A percentile compares a stretch with the other conserved stretches of the same genome.
Conservation (phyloP, 441 rosid genomes). For the Erodium texanum region DNA sequence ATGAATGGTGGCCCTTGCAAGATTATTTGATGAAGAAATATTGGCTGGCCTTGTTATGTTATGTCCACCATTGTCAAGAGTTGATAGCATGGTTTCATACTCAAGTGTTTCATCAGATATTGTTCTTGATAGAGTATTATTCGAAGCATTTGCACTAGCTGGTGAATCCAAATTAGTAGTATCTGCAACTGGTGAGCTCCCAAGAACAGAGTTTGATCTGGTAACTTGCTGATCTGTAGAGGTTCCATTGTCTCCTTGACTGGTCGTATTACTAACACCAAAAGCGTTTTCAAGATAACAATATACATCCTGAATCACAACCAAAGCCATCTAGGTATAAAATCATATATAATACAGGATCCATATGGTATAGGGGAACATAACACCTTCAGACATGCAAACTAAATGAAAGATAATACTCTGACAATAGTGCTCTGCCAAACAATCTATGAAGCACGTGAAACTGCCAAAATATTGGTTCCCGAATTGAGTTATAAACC, state of each 20-base stretch:
- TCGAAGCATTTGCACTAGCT: slow-evolving; percentile 40
- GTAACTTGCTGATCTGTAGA: slow-evolving; percentile 36
- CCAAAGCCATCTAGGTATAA: neutral
- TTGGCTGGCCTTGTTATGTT: slow-evolving; percentile 44
- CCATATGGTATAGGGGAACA: neutral
- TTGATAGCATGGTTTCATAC: slow-evolving; percentile 57
- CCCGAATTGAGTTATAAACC: neutral
- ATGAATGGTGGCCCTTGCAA: slow-evolving; percentile 44
- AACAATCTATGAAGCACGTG: neutral
- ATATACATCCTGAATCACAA: slow-evolving; percentile 56
- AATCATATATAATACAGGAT: neutral
- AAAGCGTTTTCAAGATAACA: slow-evolving; percentile 64
- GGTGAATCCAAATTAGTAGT: slow-evolving; percentile 41
- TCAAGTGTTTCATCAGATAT: slow-evolving; percentile 76
- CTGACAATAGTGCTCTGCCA: neutral
- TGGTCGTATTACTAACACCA: slow-evolving; percentile 41
- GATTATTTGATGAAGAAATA: slow-evolving; percentile 45
- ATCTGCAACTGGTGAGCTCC: slow-evolving; percentile 47
- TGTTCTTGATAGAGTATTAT: slow-evolving; percentile 59
- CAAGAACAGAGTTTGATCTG: slow-evolving; percentile 45
- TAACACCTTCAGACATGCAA: neutral
- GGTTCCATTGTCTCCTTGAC: slow-evolving; percentile 63
- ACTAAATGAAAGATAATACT: neutral
- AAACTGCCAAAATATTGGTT: neutral
- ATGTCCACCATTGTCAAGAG: slow-evolving; percentile 62